Evolutionary conservation across 257 asterid species (phyloP), one percentile per base, ranked within the genome.

Genomic region (Ehretia macrophylla): DNA sequence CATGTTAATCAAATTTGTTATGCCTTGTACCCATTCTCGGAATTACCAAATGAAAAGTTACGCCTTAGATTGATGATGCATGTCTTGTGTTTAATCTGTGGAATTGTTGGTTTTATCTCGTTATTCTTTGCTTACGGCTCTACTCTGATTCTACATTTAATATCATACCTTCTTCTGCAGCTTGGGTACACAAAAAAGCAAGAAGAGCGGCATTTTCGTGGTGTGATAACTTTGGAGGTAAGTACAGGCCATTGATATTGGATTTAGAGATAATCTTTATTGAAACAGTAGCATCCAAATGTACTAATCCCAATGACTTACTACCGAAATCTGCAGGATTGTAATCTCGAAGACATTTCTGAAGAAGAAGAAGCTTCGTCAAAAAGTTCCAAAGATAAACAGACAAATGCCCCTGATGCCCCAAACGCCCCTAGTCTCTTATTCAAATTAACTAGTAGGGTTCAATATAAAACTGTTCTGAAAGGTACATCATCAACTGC

Each of bases 151-250:
- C 47, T 42, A 42, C 16, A 32, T 20, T 22, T 49, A 32, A 65
- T 14, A 18, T 55, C 4, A 42, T 55, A 39, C 51, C 11, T 11
- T 52, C 11, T 56, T 53, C 32, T 83, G 71, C 91, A 92, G 99
- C 96, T 92, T 70, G 99, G 99, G 49, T 92, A 92, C 78, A 92
- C 99, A 47, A 88, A 92, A 76, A 89, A 86, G 57, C 97, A 88
- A 77, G 99, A 92, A 75, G 99, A 92, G 71, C 81, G 88, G 1
- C 95, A 84, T 77, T 92, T 88, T 64, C 99, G 95, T 67, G 99
- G 99, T 59, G 96, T 86, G 56, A 80, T 92, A 58, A 86, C 87
- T 51, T 80, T 92, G 77, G 99, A 92, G 99, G 98, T 88, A 52
- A 21, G 57, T 52, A 17, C 16, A 20, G 14, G 27, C n/a, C 18